These are phyloP conservation scores for Paecilomyces fulvus DNA, from an alignment of 2,329 filamentous ascomycete genomes.

Conservation along the genomic window DNA sequence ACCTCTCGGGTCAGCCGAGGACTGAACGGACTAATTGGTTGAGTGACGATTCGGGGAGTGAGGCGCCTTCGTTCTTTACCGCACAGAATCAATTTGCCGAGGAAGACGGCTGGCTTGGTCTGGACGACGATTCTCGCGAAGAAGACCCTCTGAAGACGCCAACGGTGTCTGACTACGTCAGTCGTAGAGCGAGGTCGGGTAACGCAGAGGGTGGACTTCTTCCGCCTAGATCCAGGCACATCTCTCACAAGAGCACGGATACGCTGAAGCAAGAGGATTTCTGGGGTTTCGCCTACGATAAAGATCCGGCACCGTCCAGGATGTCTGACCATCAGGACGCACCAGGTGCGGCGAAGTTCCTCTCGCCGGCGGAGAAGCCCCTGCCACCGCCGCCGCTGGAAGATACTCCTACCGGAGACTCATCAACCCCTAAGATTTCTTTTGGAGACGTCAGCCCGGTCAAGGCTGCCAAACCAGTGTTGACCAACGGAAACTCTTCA, in stretches of 20 bases:
- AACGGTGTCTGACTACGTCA: constrained; percentile 28
- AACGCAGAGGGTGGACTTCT: constrained; percentile 10
- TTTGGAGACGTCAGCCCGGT: constrained; percentile 6
- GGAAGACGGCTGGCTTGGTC: constrained; percentile 36
- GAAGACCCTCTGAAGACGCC: constrained; percentile 33
- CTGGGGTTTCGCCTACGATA: constrained; percentile 38
- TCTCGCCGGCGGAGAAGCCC: constrained; percentile 30
- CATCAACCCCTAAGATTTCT: constrained; percentile 2
- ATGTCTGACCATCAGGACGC: constrained; percentile 26
- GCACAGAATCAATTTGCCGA: constrained; percentile 33
- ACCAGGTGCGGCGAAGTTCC: constrained; percentile 11
- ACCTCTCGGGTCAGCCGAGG: constrained; percentile 62
- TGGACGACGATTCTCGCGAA: constrained; percentile 30
- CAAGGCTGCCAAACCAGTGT: constrained; percentile 8
- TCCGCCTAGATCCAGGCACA: constrained; percentile 24
- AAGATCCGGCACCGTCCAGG: constrained; percentile 22
- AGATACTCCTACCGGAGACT: constrained; percentile 9
- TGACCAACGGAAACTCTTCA: constrained; percentile 10
- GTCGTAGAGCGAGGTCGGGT: constrained; percentile 12
- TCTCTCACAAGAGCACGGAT: constrained; percentile 29
- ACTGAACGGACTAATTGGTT: constrained; percentile 73
- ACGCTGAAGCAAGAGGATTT: constrained; percentile 38
- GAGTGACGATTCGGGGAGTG: constrained; percentile 68
- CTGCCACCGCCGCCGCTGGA: constrained; percentile 28
- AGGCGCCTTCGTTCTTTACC: constrained; percentile 55